A percentile compares a stretch with the other conserved stretches of the same genome.
These are phyloP conservation scores for Trichocladium uniseriatum DNA, from an alignment of 495 filamentous ascomycete genomes.

Conservation along the genomic window DNA sequence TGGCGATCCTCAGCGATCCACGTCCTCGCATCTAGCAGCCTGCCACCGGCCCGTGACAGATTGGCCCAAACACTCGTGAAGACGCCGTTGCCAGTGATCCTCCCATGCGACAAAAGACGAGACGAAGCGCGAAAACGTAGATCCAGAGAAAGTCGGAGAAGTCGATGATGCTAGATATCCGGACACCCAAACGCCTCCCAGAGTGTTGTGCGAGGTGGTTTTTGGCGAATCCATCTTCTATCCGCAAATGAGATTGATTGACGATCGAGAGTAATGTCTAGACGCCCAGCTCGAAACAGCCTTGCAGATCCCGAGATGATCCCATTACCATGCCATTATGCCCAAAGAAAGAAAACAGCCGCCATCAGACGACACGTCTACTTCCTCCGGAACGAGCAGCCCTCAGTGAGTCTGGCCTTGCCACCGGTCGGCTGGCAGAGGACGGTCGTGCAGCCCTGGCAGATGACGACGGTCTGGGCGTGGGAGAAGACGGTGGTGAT, in stretches of 20 bases:
- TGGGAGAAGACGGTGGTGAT: slow-evolving; percentile 99
- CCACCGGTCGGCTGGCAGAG: slow-evolving; percentile 97
- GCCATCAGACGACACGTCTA: slow-evolving; percentile 53
- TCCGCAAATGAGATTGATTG: slow-evolving; percentile 48
- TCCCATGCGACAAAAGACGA: slow-evolving; percentile 32
- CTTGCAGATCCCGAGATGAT: slow-evolving; percentile 44
- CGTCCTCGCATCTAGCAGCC: slow-evolving; percentile 42
- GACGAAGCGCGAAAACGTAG: slow-evolving; percentile 23
- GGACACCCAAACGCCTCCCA: slow-evolving; percentile 58
- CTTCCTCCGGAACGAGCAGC: slow-evolving; percentile 99
- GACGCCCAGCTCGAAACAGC: slow-evolving; percentile 40
- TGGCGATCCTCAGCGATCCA: slow-evolving; percentile 48
- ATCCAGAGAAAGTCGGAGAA: slow-evolving; percentile 26
- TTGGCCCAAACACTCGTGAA: slow-evolving; percentile 36
- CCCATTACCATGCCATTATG: slow-evolving; percentile 38
- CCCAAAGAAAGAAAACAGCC: slow-evolving; percentile 40
- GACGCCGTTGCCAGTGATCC: slow-evolving; percentile 45
- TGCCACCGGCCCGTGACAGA: slow-evolving; percentile 22
- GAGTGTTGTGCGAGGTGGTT: slow-evolving; percentile 36
- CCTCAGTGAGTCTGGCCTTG: slow-evolving; percentile 94
- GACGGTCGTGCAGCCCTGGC: slow-evolving; percentile 92
- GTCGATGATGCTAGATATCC: slow-evolving; percentile 74
- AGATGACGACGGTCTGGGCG: slow-evolving; percentile 99
- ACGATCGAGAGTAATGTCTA: slow-evolving; percentile 34
- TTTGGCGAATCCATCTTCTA: slow-evolving; percentile 67